phyloP scores from a whole-genome alignment of 768 basidiomycete genomes.

The Amanita inopinata region DNA sequence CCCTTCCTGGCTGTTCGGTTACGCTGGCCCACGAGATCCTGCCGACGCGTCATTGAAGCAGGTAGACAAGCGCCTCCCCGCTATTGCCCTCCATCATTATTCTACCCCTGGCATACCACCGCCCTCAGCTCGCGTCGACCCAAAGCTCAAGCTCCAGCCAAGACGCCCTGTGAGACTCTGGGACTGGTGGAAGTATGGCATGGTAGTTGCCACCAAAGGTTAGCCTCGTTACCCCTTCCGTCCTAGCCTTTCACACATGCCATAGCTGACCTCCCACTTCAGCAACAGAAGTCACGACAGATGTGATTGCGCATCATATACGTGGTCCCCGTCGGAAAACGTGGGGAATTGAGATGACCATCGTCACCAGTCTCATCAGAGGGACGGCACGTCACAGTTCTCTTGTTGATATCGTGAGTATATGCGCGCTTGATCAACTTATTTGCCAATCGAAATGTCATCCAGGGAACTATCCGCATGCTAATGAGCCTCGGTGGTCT shows the following conservation, averaged over 20 bases:
- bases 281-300: constrained; percentile 46
- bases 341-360: constrained; percentile 94
- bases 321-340: constrained; percentile 83
- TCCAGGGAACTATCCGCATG: constrained; percentile 39
- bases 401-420: constrained; percentile 71
- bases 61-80: constrained; percentile 19
- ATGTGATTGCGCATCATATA: constrained; percentile 69
- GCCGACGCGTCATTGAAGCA: constrained; percentile 12
- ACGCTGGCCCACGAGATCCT: constrained; percentile 9
- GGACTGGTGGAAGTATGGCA: constrained; percentile 65
- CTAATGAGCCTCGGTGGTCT: constrained; percentile 75
- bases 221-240: constrained; percentile 6
- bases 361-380: constrained; percentile 77
- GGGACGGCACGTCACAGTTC: constrained; percentile 74
- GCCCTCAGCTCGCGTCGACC: constrained; percentile 64
- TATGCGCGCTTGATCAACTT: constrained; percentile 4
- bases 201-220: constrained; percentile 65
- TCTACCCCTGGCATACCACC: constrained; percentile 61
- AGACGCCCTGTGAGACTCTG: constrained; percentile 49
- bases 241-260: constrained; percentile 1
- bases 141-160: constrained; percentile 51
- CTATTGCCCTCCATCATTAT: constrained; percentile 40
- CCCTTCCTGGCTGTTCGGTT: constrained; percentile 11
- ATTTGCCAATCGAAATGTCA: constrained; percentile 1
- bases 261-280: constrained; percentile 1